Percentiles rank a stretch among this genome's conserved stretches.
These are phyloP conservation scores for Knufia petricola DNA, from an alignment of 2,329 filamentous ascomycete genomes.

Conservation along the genomic window DNA sequence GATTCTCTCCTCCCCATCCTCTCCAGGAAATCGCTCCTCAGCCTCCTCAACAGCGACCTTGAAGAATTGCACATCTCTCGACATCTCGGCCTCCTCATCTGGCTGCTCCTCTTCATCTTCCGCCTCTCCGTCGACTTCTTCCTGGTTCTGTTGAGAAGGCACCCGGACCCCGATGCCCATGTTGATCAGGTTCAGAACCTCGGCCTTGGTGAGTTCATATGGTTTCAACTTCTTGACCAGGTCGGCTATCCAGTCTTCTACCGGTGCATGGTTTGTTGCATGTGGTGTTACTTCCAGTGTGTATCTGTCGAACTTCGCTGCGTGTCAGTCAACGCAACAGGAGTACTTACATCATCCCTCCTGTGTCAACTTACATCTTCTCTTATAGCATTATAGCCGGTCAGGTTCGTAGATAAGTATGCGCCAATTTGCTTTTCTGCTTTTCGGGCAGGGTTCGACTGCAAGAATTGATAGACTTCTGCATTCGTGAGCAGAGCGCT, in stretches of 20 bases:
- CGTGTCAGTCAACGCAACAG: slow-evolving; percentile 3
- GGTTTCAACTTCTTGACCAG: slow-evolving; percentile 23
- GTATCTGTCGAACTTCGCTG: slow-evolving; percentile 6
- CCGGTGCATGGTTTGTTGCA: background rate
- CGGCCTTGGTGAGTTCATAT: slow-evolving; percentile 37
- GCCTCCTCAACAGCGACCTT: slow-evolving; percentile 20
- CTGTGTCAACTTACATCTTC: slow-evolving; percentile 31
- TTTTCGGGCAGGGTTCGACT: slow-evolving; percentile 31
- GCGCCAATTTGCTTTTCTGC: slow-evolving; percentile 17
- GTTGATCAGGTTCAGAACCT: slow-evolving; percentile 39
- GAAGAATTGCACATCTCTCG: slow-evolving; percentile 14
- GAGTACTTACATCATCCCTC: background rate
- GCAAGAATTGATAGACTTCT: slow-evolving; percentile 36
- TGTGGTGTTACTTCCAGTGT: slow-evolving; percentile 8
- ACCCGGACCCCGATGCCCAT: slow-evolving; percentile 32
- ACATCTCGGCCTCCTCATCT: slow-evolving; percentile 13
- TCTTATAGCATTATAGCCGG: slow-evolving; percentile 37
- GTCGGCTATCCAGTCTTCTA: background rate
- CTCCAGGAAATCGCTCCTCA: slow-evolving; percentile 21
- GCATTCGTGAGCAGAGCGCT: slow-evolving; percentile 35
- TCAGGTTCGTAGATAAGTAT: slow-evolving; percentile 31
- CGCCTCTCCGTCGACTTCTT: background rate
- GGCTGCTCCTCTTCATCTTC: slow-evolving; percentile 11
- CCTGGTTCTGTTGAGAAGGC: slow-evolving; percentile 4
- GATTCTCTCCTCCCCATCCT: slow-evolving; percentile 18